Base-by-base conservation (phyloP, 495 filamentous ascomycete species). In the Penicillium taxi region DNA sequence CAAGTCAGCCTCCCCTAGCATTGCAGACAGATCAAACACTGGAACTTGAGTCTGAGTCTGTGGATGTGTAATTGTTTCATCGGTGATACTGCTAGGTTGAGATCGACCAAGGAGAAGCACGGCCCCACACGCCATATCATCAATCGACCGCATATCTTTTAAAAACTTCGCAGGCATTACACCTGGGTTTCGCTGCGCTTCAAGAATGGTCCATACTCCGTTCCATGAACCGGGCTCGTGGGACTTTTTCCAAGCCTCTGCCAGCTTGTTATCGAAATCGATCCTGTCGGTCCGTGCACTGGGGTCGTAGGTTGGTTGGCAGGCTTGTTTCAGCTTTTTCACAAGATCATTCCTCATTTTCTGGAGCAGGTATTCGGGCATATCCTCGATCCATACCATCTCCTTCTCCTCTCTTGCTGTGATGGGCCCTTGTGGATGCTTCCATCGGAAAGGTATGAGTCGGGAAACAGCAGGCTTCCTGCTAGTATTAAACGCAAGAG, bases 321-420 rank as follows among this genome's bases (percentile, higher is more conserved):
- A 18, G 18, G 37, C 26, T 1, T 20, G 47, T 26, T 53, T 40
- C 22, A 77, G 35, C 9, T 43, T 37, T 36, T 73, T 66, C 1
- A 67, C 39, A 8, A 74, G 61, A 2, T 67, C 53, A 9, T 56
- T 48, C 2, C 76, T 63, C 64, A 84, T 66, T 20, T 69, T 35
- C 5, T 61, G 53, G 0, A 82, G 58, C 2, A 86, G 40, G 28
- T 80, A 73, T 0, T 56, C 53, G n/a, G 72, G 68, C 79, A 87
- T 86, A 47, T 89, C 81, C 22, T 63, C 25, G 11, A 80, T 73
- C 81, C 82, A 90, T 3, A 72, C 48, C 9, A 74, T 22, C 4
- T 55, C 39, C 8, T 44, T 39, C 11, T 60, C 38, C 8, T 66
- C 51, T 1, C 37, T 29, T 6, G 38, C 4, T 8, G 42, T 55